Conservation (phyloP, 768 basidiomycete genomes). For the Boletus reticuloceps region DNA sequence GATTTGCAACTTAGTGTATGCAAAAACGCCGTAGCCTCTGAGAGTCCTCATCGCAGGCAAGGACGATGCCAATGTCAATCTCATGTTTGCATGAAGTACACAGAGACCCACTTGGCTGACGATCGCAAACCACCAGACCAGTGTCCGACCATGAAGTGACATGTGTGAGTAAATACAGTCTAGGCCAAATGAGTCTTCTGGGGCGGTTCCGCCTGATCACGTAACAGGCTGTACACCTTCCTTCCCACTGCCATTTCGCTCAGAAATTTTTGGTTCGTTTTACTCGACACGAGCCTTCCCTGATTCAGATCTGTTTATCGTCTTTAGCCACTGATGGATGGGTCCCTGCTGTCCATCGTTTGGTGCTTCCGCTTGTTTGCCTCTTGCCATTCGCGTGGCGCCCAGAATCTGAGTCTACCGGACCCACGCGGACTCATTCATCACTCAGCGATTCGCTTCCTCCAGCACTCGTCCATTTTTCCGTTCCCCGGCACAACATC, state of each 20-base stretch:
- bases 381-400: constrained; percentile 15
- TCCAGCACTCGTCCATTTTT: constrained; percentile 5
- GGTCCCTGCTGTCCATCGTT: constrained; percentile 7
- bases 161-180: no score
- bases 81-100: no score
- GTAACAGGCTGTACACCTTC: constrained; percentile 26
- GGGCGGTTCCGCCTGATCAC: constrained; percentile 28
- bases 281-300: constrained; percentile 16
- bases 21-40: no score
- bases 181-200: constrained; percentile 12
- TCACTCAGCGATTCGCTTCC: constrained; percentile 25
- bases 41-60: no score
- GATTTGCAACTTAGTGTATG: no score
- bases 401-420: constrained; percentile 18
- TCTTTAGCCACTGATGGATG: constrained; percentile 16
- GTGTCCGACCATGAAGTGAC: no score
- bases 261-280: constrained; percentile 16
- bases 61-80: no score
- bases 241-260: constrained; percentile 19
- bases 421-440: constrained; percentile 27
- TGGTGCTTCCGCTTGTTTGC: constrained; percentile 9
- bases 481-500: constrained; percentile 4
- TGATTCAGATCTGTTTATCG: constrained; percentile 15
- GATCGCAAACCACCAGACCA: no score
- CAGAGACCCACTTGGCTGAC: no score